phyloP scores from a whole-genome alignment of 805 yeast genomes.

The Candida endomychidarum region DNA sequence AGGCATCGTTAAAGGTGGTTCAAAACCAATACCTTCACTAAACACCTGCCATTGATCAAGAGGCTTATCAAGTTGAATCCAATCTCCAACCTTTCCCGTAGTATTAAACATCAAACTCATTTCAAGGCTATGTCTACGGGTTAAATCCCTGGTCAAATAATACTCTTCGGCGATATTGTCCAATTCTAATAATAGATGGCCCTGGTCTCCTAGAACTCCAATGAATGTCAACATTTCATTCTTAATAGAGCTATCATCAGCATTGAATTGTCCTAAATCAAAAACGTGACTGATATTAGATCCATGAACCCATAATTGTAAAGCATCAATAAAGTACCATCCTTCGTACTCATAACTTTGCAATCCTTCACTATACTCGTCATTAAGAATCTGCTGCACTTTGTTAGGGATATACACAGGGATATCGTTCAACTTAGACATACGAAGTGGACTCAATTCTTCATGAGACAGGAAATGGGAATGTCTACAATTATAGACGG shows the following conservation, averaged over 20 bases:
- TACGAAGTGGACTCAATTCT: conserved; percentile 51
- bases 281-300: conserved; percentile 10
- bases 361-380: conserved; percentile 21
- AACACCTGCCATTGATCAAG: conserved; percentile 23
- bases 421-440: conserved; percentile 54
- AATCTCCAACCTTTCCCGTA: neutral
- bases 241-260: conserved; percentile 1
- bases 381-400: conserved; percentile 18
- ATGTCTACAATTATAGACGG: conserved; percentile 50
- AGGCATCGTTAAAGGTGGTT: conserved; percentile 25
- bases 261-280: conserved; percentile 2
- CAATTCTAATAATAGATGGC: conserved; percentile 9
- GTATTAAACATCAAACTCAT: conserved; percentile 18
- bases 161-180: conserved; percentile 11
- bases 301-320: conserved; percentile 21
- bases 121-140: conserved; percentile 24
- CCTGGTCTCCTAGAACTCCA: conserved; percentile 12
- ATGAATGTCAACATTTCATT: conserved; percentile 16
- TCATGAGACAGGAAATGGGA: conserved; percentile 50
- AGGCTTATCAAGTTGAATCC: conserved; percentile 14
- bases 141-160: conserved; percentile 21
- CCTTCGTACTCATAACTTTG: conserved; percentile 16
- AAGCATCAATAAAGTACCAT: conserved; percentile 20
- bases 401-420: conserved; percentile 23
- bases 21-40: conserved; percentile 19